phyloP scores from a whole-genome alignment of 306 rosid genomes.

The Abrus pulchellus region DNA sequence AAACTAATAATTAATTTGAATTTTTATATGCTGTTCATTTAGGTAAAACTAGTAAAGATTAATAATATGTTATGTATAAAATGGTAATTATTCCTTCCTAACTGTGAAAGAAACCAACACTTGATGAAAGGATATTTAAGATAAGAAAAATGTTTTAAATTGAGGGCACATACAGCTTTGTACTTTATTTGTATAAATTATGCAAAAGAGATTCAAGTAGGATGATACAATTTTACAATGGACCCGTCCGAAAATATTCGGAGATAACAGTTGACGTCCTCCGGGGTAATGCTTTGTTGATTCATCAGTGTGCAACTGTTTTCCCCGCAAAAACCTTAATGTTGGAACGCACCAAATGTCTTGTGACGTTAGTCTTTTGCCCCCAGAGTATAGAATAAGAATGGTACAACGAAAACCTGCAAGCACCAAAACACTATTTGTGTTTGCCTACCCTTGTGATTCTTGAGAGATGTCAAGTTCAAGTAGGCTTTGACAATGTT shows the following conservation, averaged over 20 bases:
- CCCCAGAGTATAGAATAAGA: not conserved
- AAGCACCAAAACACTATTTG: not conserved
- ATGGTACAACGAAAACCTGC: conserved; percentile 1
- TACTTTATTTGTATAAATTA: not conserved
- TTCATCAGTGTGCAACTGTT: not conserved
- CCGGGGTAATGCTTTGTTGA: conserved; percentile 3
- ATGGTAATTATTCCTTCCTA: conserved; percentile 26
- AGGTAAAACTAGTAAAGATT: conserved; percentile 4
- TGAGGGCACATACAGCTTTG: not conserved
- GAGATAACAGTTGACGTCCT: not conserved
- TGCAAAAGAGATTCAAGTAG: not conserved
- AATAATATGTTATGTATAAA: not conserved
- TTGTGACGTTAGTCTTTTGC: not conserved
- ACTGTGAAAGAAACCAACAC: conserved; percentile 12
- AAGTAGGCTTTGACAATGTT: not conserved
- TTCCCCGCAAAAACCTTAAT: not conserved
- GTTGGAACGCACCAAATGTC: not conserved
- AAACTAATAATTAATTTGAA: conserved; percentile 12
- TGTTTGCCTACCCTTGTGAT: not conserved
- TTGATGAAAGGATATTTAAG: not conserved
- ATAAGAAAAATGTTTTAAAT: conserved; percentile 4
- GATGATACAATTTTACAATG: conserved; percentile 1
- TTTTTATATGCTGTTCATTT: not conserved
- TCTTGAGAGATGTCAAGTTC: not conserved
- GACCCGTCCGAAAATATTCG: not conserved